Base-by-base conservation (phyloP, 495 filamentous ascomycete species). In the Neurospora intermedia region DNA sequence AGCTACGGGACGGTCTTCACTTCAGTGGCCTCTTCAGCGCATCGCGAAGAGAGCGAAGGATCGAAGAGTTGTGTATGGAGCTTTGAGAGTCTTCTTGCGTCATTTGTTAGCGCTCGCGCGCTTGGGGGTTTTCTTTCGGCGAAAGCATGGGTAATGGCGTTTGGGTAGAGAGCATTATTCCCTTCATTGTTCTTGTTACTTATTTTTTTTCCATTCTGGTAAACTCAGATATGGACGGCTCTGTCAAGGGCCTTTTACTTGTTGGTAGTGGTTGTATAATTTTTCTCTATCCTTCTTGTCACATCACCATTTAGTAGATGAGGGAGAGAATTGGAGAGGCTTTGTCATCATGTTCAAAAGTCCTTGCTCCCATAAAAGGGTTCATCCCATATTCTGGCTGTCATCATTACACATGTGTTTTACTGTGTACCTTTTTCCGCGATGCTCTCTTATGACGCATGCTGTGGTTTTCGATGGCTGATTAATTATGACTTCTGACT, bases 121-220 rank as follows among this genome's bases (percentile, higher is more conserved):
- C 54, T 35, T 66, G 54, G 54, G 7, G 6, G 8, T 59, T 59
- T 35, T 18, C 6, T 62, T 35, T 35, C 54, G 54, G 74, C 23
- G 59, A 35, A 31, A 45, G 46, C 48, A 70, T 70, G 69, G n/a
- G 20, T 41, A 73, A 35, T 43, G 69, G 69, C 72, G 69, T 71
- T 73, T 70, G 23, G 35, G 69, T 71, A 35, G 54, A 38, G 54
- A 66, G 54, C 54, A 66, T 35, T 66, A 66, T 66, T 66, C 54
- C 54, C 27, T 18, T 62, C 31, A 2, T 62, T 16, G 13, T 38
- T 38, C 35, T 38, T 62, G 16, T 16, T 3, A 20, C 20, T 54
- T 35, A 18, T 18, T 35, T 31, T 18, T 35, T 31, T 18, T 16
- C 54, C 54, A 35, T 62, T 18, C 54, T 66, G 27, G 27, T 66